Percentiles rank a stretch among this genome's conserved stretches.
phyloP scores from a whole-genome alignment of 1,139 yeast species.

The Hansenula sp. region DNA sequence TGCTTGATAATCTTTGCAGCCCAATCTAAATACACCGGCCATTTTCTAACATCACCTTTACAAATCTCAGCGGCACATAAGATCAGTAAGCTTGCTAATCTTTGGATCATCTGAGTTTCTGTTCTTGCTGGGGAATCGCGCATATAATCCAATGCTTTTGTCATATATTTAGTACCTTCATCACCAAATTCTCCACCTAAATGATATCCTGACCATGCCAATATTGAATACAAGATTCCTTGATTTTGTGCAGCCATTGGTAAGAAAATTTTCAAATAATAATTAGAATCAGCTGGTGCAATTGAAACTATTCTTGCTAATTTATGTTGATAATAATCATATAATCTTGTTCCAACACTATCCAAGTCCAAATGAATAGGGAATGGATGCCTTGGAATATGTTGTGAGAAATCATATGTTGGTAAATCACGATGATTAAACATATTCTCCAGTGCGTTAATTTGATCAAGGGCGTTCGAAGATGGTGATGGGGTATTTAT shows the following conservation, averaged over 20 bases:
- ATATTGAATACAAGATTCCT: slow-evolving; percentile 64
- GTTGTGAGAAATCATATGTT: slow-evolving; percentile 10
- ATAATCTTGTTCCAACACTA: slow-evolving; percentile 45
- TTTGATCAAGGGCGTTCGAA: background rate
- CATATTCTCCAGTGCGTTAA: background rate
- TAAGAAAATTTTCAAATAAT: slow-evolving; percentile 67
- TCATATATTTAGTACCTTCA: slow-evolving; percentile 42
- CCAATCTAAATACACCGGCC: slow-evolving; percentile 60
- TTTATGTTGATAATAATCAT: slow-evolving; percentile 62
- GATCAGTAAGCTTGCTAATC: slow-evolving; percentile 63
- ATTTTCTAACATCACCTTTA: slow-evolving; percentile 68
- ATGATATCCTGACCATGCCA: slow-evolving; percentile 69
- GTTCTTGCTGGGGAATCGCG: slow-evolving; percentile 28
- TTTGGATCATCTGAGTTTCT: slow-evolving; percentile 27
- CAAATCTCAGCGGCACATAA: slow-evolving; percentile 73
- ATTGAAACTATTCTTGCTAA: slow-evolving; percentile 58
- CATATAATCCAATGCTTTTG: slow-evolving; percentile 43
- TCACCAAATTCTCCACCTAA: slow-evolving; percentile 33
- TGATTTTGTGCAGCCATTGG: slow-evolving; percentile 71
- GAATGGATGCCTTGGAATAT: slow-evolving; percentile 21
- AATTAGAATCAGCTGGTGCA: slow-evolving; percentile 63
- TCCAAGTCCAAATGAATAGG: slow-evolving; percentile 30
- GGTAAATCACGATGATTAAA: background rate
- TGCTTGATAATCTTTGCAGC: slow-evolving; percentile 54
- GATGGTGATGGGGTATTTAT: slow-evolving; percentile 1